A percentile compares a stretch with the other conserved stretches of the same genome.
These are phyloP conservation scores for Pisolithus tinctorius DNA, from an alignment of 768 basidiomycete genomes.

Conservation along the genomic window DNA sequence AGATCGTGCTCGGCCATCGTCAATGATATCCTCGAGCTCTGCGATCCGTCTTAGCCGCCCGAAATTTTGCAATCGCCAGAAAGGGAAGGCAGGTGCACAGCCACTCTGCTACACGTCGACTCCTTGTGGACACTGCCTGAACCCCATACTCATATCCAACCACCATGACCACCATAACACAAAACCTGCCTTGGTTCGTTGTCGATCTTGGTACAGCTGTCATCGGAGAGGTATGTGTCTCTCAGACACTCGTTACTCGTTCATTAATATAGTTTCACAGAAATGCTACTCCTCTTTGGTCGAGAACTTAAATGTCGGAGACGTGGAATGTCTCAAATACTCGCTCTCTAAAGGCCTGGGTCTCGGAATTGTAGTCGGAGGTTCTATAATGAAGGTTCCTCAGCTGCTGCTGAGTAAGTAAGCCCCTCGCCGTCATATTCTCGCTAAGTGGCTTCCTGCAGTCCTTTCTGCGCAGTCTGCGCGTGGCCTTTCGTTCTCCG, in stretches of 20 bases:
- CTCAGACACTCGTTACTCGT: not conserved
- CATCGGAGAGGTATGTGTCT: slow-evolving; percentile 60
- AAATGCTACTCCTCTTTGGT: slow-evolving; percentile 89
- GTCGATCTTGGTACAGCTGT: slow-evolving; percentile 75
- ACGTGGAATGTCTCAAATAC: slow-evolving; percentile 85
- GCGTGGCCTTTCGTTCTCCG: slow-evolving; percentile 78
- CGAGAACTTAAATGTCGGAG: slow-evolving; percentile 71
- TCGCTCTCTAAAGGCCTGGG: slow-evolving; percentile 89
- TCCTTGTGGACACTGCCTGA: not conserved
- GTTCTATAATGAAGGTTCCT: slow-evolving; percentile 93
- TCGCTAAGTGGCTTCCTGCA: slow-evolving; percentile 23
- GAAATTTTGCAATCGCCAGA: slow-evolving; percentile 9
- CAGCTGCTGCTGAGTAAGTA: slow-evolving; percentile 78
- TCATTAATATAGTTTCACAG: slow-evolving; percentile 30
- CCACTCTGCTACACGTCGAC: slow-evolving; percentile 13
- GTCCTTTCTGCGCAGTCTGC: slow-evolving; percentile 73
- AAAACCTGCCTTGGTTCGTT: slow-evolving; percentile 81
- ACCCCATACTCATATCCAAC: slow-evolving; percentile 2
- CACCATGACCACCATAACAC: slow-evolving; percentile 71
- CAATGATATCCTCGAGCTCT: not conserved
- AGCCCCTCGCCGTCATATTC: not conserved
- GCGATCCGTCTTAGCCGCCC: not conserved
- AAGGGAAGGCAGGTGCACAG: slow-evolving; percentile 13
- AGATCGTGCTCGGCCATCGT: slow-evolving; percentile 88
- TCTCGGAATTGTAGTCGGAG: slow-evolving; percentile 86